phyloP scores from a whole-genome alignment of 352 stramenopile genomes.

The Elongisporangium prolatum region DNA sequence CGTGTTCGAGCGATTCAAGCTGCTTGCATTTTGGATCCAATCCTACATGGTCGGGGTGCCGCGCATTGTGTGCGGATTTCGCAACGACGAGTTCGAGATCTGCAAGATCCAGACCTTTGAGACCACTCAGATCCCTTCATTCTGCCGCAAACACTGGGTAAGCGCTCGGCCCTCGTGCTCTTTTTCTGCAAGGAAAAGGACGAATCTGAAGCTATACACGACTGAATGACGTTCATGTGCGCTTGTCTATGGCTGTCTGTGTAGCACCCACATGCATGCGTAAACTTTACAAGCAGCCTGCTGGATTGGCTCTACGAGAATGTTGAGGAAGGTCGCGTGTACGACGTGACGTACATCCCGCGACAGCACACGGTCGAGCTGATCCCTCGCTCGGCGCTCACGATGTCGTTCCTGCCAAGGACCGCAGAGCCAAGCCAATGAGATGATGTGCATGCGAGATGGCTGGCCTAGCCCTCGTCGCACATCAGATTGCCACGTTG shows the following conservation, averaged over 20 bases:
- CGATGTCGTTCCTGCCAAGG: slow-evolving; percentile 28
- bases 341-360: slow-evolving; percentile 47
- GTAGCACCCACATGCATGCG: slow-evolving; percentile 49
- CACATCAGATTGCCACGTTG: background rate
- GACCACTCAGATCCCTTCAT: slow-evolving; percentile 56
- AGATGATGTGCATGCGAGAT: background rate
- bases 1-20: slow-evolving; percentile 75
- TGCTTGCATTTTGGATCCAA: slow-evolving; percentile 84
- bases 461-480: background rate
- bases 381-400: slow-evolving; percentile 8
- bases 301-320: slow-evolving; percentile 56
- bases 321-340: slow-evolving; percentile 28
- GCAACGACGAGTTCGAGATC: slow-evolving; percentile 52
- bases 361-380: slow-evolving; percentile 47
- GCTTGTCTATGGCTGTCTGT: slow-evolving; percentile 1
- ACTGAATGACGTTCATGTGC: slow-evolving; percentile 10
- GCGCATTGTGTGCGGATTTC: slow-evolving; percentile 71
- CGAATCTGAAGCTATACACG: slow-evolving; percentile 1
- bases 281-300: slow-evolving; percentile 60
- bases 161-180: slow-evolving; percentile 8
- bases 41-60: slow-evolving; percentile 72
- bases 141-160: slow-evolving; percentile 73
- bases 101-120: slow-evolving; percentile 62
- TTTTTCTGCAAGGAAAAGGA: slow-evolving; percentile 4
- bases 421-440: background rate